phyloP scores from a whole-genome alignment of 139 green algal genomes.

The Chlamydomonas applanata region DNA sequence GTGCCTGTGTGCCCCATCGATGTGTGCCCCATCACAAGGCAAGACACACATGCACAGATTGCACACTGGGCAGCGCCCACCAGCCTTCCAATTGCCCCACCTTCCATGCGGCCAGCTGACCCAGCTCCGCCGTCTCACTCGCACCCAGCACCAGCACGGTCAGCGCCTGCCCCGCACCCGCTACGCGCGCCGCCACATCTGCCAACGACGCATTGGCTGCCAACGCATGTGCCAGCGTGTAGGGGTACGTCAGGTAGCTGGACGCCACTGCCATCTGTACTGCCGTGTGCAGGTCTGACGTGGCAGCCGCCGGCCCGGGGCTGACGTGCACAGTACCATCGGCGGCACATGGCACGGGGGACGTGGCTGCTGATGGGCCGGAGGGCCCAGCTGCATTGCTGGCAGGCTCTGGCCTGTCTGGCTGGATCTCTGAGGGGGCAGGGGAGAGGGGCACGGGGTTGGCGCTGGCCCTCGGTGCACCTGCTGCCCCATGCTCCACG shows the following conservation, averaged over 20 bases:
- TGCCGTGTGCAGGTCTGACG: neutral
- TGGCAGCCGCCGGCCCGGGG: neutral
- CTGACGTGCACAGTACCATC: neutral
- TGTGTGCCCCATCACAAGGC: too few relatives aligned
- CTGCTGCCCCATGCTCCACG: too few relatives aligned
- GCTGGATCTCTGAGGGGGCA: neutral
- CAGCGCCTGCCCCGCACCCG: neutral
- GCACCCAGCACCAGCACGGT: constrained; percentile 23
- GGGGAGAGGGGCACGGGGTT: neutral
- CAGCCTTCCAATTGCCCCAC: neutral
- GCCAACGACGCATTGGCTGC: neutral
- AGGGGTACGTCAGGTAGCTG: constrained; percentile 11
- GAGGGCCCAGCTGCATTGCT: neutral
- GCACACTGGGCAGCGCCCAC: too few relatives aligned
- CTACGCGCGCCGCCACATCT: neutral
- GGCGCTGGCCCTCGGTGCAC: too few relatives aligned
- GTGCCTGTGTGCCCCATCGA: too few relatives aligned
- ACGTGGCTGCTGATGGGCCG: too few relatives aligned
- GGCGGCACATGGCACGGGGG: too few relatives aligned
- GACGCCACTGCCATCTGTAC: neutral
- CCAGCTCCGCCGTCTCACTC: constrained; percentile 16
- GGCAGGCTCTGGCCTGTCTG: neutral
- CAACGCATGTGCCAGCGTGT: constrained; percentile 6
- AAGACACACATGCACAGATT: too few relatives aligned
- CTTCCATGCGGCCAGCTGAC: constrained; percentile 11